These are phyloP conservation scores for Populus deltoides DNA, from an alignment of 345 rosid species.

Conservation along the genomic window DNA sequence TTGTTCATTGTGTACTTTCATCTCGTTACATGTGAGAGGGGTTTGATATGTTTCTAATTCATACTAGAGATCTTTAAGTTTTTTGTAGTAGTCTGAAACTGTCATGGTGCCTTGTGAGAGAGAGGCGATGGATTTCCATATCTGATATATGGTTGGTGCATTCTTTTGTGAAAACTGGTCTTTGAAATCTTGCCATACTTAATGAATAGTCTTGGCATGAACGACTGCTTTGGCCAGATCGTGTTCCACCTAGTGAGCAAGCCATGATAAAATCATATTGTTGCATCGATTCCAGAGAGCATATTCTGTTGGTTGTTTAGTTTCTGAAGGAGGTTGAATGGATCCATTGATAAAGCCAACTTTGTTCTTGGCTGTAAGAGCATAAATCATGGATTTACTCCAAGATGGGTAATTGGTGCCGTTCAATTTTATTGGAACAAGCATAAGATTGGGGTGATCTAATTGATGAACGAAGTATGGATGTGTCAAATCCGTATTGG, in stretches of 20 bases:
- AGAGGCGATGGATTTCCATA: slow-evolving; percentile 1
- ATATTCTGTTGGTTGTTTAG: neutral
- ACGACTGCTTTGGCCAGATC: neutral
- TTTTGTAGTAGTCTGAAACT: neutral
- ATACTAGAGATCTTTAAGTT: neutral
- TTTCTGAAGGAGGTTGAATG: neutral
- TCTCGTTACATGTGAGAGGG: neutral
- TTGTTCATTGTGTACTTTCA: neutral
- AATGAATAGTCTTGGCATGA: neutral
- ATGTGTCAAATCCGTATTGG: too few relatives aligned
- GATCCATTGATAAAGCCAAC: neutral
- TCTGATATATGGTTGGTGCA: neutral
- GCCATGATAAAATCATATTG: slow-evolving; percentile 8
- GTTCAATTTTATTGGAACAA: too few relatives aligned
- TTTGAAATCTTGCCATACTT: slow-evolving; percentile 16
- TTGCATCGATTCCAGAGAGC: neutral
- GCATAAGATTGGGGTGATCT: too few relatives aligned
- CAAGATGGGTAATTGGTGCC: too few relatives aligned
- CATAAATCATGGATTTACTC: neutral
- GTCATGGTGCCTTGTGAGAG: slow-evolving; percentile 10
- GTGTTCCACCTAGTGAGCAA: slow-evolving; percentile 3
- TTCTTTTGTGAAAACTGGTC: slow-evolving; percentile 16
- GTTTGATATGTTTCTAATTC: neutral
- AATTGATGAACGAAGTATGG: too few relatives aligned
- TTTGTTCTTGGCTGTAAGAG: neutral